phyloP scores from a whole-genome alignment of 495 filamentous ascomycete genomes.

The Penicillium coprophilum region DNA sequence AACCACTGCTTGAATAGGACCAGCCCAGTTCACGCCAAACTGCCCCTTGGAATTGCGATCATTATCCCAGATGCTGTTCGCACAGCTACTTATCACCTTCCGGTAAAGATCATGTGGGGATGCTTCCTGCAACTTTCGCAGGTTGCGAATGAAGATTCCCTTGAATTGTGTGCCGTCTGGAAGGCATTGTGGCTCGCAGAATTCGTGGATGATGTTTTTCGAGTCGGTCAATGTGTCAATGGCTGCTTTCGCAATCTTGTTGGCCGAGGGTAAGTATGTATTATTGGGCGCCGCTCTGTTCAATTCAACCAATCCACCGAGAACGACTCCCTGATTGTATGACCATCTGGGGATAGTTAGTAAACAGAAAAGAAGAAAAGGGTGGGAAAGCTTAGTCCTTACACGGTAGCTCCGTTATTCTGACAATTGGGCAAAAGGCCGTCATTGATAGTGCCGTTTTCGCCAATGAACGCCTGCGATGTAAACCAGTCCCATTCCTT shows the following conservation, averaged over 20 bases:
- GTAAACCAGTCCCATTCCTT: constrained; percentile 70
- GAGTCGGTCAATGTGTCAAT: constrained; percentile 54
- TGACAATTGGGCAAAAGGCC: constrained; percentile 61
- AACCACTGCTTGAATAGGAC: constrained; percentile 57
- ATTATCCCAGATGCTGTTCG: constrained; percentile 65
- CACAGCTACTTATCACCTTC: constrained; percentile 59
- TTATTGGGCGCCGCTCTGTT: constrained; percentile 52
- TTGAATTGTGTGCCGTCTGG: constrained; percentile 71
- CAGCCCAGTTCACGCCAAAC: constrained; percentile 58
- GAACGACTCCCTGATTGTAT: constrained; percentile 80
- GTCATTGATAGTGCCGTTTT: constrained; percentile 67
- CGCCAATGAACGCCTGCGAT: constrained; percentile 62
- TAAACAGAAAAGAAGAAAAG: neutral
- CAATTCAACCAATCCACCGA: constrained; percentile 71
- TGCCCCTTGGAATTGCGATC: constrained; percentile 50
- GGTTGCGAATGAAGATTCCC: constrained; percentile 73
- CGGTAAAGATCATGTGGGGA: constrained; percentile 51
- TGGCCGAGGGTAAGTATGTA: constrained; percentile 56
- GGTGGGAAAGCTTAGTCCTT: neutral
- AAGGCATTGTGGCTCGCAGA: constrained; percentile 63
- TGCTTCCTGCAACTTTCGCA: constrained; percentile 55
- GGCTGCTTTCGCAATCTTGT: constrained; percentile 62
- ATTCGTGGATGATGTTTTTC: constrained; percentile 60
- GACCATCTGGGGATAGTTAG: constrained; percentile 48
- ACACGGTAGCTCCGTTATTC: constrained; percentile 61